Percentiles rank a stretch among this genome's conserved stretches.
Conservation (phyloP, 2,329 filamentous ascomycete species). For the Venturia effusa region DNA sequence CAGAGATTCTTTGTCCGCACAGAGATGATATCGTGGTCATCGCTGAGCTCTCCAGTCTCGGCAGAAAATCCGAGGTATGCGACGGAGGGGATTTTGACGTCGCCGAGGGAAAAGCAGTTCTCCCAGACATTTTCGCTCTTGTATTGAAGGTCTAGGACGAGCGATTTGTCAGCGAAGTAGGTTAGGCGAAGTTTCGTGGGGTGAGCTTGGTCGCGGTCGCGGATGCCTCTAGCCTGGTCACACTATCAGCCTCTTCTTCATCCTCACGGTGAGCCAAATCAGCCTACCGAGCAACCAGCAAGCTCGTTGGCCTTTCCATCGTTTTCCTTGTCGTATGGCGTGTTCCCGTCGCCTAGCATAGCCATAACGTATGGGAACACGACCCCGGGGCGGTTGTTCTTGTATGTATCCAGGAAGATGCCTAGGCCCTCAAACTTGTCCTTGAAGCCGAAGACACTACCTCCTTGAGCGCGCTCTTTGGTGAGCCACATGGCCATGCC, state of each 20-base stretch:
- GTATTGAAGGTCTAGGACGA: constrained; percentile 89
- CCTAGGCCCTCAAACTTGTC: constrained; percentile 91
- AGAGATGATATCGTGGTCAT: constrained; percentile 94
- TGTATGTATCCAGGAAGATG: constrained; percentile 97
- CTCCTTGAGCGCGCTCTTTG: constrained; percentile 71
- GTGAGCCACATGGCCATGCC: constrained; percentile 98
- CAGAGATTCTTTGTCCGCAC: constrained; percentile 85
- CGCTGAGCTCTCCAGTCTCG: constrained; percentile 90
- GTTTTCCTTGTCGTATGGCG: constrained; percentile 80
- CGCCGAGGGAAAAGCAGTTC: constrained; percentile 64
- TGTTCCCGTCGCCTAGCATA: constrained; percentile 89
- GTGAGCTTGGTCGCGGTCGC: constrained; percentile 60
- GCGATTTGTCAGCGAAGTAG: constrained; percentile 91
- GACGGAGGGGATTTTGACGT: constrained; percentile 64
- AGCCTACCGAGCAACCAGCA: constrained; percentile 72
- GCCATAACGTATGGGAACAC: constrained; percentile 98
- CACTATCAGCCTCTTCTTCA: constrained; percentile 13
- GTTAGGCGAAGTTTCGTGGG: constrained; percentile 79
- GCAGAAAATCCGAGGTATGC: constrained; percentile 58
- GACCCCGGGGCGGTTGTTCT: constrained; percentile 93
- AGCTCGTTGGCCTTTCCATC: constrained; percentile 91
- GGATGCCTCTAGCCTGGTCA: constrained; percentile 65
- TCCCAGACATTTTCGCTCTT: constrained; percentile 83
- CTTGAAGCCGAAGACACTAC: constrained; percentile 75
- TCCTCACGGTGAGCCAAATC: background rate